Evolutionary conservation across 495 filamentous ascomycete genomes (phyloP), one percentile per base, ranked within the genome.

Genomic region (Aspergillus sclerotioniger): DNA sequence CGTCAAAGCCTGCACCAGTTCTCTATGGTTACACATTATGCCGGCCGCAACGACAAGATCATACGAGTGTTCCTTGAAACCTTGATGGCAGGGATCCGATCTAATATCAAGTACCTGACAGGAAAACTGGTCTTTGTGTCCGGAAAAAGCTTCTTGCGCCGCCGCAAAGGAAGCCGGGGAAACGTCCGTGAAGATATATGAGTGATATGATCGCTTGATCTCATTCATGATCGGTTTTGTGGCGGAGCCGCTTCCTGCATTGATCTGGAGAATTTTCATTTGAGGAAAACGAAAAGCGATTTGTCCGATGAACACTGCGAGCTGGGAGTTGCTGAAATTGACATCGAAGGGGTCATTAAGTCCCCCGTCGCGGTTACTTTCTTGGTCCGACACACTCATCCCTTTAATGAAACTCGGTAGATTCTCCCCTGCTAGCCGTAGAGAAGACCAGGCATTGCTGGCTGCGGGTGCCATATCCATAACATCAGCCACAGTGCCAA

Each of bases 101-200:
- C 43, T 33, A 5, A 62, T 58, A 31, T 53, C 49, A 56, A 8
- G 57, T 77, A 70, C 67, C 71, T 82, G 9, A 51, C 60, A 64
- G 81, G 71, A 32, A 61, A 50, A 13, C n/a, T 29, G 62, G 28
- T 68, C 58, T 2, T 19, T 20, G 17, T 54, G 33, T 4, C 31
- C 16, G 7, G 12, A 28, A 46, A 49, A 73, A 58, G n/a, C 56
- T 56, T 33, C 64, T 58, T 29, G 61, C 51, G 59, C 59, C 12
- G 35, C 32, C n/a, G 64, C 62, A 49, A 82, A 76, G 53, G 73
- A 76, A 7, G 61, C 70, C 9, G 60, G 28, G 0, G 72, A 77
- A 31, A 80, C 71, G 56, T 81, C 77, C 8, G 78, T 81, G 61
- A 75, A 73, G 9, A 68, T 76, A 54, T 78, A 80, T 35, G 70